Evolutionary conservation across 805 yeast species (phyloP).

Genomic region (Wickerhamomyces chambardii): DNA sequence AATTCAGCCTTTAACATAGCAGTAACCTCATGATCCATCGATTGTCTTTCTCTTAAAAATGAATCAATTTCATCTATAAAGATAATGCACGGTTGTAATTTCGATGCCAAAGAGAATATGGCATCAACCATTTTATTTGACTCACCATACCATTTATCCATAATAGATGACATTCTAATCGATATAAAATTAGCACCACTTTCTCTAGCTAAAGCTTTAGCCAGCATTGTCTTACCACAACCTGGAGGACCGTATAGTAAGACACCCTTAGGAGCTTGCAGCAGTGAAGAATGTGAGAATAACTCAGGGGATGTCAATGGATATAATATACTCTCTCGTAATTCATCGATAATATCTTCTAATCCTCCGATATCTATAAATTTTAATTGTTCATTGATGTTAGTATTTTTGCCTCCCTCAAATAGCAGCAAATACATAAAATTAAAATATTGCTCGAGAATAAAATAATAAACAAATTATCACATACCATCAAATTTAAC

Average conservation of each 20-base stretch:
- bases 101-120: constrained; percentile 79
- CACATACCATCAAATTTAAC: constrained; percentile 47
- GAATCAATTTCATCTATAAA: constrained; percentile 97
- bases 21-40: constrained; percentile 90
- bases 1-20: constrained; percentile 93
- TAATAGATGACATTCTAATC: constrained; percentile 84
- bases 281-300: constrained; percentile 60
- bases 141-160: constrained; percentile 99
- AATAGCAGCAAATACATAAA: too few species aligned
- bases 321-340: constrained; percentile 80
- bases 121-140: constrained; percentile 92
- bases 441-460: too few species aligned
- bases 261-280: constrained; percentile 94
- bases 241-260: constrained; percentile 94
- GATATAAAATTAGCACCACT: constrained; percentile 88
- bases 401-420: not conserved
- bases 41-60: constrained; percentile 76
- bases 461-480: not conserved
- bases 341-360: constrained; percentile 71
- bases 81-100: constrained; percentile 88
- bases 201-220: constrained; percentile 89
- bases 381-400: not conserved
- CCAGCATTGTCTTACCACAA: constrained; percentile 96
- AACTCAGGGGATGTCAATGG: constrained; percentile 76
- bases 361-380: constrained; percentile 76